phyloP scores from a whole-genome alignment of 495 filamentous ascomycete species.

The Niebla homalea region DNA sequence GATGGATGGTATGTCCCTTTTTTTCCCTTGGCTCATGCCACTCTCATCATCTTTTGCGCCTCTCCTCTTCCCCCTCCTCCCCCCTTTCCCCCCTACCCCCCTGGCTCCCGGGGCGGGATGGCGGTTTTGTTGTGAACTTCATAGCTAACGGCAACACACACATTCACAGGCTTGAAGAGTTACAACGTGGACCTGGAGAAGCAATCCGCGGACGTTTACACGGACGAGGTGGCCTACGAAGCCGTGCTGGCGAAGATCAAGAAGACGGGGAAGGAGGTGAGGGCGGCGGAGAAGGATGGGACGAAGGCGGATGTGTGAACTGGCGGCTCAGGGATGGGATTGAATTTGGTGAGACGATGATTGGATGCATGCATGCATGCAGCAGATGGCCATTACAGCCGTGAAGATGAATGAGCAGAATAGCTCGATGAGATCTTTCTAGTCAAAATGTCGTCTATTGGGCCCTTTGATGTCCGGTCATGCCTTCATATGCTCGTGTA shows the following conservation, averaged over 20 bases:
- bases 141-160: background rate
- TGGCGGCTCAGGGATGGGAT: background rate
- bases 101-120: background rate
- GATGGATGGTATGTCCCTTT: slow-evolving; percentile 57
- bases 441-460: too few species aligned
- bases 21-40: background rate
- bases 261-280: slow-evolving; percentile 92
- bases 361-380: too few species aligned
- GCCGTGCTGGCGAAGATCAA: slow-evolving; percentile 76
- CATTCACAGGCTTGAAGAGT: slow-evolving; percentile 59
- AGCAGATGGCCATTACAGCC: too few species aligned
- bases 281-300: slow-evolving; percentile 52
- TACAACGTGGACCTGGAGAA: slow-evolving; percentile 77
- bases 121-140: slow-evolving; percentile 3
- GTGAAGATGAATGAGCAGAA: too few species aligned
- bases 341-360: background rate
- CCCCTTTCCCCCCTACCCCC: background rate
- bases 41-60: background rate
- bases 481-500: too few species aligned
- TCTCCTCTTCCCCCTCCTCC: background rate
- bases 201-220: slow-evolving; percentile 61
- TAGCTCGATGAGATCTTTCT: too few species aligned
- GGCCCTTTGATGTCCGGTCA: too few species aligned
- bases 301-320: slow-evolving; percentile 23
- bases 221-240: slow-evolving; percentile 57